Percentiles rank a stretch among this genome's conserved stretches.
phyloP scores from a whole-genome alignment of 441 rosid species.

The Eutrema salsugineum region DNA sequence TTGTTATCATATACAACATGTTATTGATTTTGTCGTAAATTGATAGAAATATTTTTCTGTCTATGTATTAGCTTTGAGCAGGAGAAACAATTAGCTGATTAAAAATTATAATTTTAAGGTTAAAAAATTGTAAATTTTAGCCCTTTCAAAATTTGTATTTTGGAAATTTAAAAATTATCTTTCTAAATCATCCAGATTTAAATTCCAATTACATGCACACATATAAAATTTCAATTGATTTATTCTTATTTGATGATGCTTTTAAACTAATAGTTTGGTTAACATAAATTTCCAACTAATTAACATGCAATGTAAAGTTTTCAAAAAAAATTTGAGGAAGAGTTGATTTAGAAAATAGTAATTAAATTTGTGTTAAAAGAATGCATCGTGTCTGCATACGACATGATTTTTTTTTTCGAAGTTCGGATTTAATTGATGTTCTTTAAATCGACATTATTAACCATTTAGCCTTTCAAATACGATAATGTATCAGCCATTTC shows the following conservation, averaged over 20 bases:
- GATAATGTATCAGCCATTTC: background rate
- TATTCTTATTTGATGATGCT: background rate
- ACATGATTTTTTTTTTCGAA: background rate
- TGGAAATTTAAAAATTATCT: background rate
- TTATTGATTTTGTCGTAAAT: background rate
- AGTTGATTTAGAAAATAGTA: background rate
- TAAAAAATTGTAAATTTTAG: background rate
- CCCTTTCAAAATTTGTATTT: background rate
- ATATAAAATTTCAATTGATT: background rate
- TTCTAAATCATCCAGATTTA: background rate
- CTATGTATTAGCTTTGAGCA: background rate
- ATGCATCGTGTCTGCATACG: background rate
- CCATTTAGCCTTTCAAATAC: background rate
- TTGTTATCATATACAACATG: background rate
- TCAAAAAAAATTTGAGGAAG: background rate
- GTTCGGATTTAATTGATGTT: background rate
- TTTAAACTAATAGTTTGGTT: background rate
- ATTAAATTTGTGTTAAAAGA: background rate
- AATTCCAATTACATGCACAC: background rate
- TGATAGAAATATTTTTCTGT: background rate
- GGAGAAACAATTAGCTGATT: background rate
- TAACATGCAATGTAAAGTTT: background rate
- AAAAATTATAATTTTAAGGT: background rate
- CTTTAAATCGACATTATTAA: background rate
- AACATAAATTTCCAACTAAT: background rate